These are phyloP conservation scores for Papilionanthe hybrid DNA, from an alignment of 116 monocot genomes.

Conservation along the genomic window DNA sequence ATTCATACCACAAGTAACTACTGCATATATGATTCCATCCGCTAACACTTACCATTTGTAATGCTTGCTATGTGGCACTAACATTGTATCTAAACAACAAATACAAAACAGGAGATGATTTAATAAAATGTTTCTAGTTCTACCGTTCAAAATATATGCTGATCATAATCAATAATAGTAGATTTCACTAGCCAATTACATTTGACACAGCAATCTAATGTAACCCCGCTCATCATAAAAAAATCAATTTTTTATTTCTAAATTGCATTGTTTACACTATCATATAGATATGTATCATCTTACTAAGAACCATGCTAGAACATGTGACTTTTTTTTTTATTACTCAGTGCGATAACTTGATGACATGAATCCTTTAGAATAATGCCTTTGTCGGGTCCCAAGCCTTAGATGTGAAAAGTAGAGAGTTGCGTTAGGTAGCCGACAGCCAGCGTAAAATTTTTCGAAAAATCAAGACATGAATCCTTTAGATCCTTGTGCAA, in stretches of 20 bases:
- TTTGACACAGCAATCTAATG: background rate
- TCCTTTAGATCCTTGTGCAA: too few relatives aligned
- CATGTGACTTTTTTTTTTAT: too few relatives aligned
- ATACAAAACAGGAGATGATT: background rate
- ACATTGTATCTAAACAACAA: background rate
- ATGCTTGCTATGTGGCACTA: conserved; percentile 1
- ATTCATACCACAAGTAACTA: background rate
- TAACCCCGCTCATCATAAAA: background rate
- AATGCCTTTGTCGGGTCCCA: too few relatives aligned
- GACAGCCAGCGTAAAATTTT: too few relatives aligned
- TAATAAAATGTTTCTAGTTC: background rate
- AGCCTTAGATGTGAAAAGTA: too few relatives aligned
- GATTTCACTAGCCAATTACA: conserved; percentile 2
- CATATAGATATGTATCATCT: too few relatives aligned
- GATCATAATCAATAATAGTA: background rate
- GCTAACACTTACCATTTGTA: background rate
- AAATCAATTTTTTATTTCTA: background rate
- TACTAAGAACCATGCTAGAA: too few relatives aligned
- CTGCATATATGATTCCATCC: background rate
- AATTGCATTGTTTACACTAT: background rate
- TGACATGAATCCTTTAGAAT: too few relatives aligned
- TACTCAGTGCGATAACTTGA: too few relatives aligned
- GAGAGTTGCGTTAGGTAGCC: too few relatives aligned
- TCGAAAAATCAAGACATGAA: too few relatives aligned
- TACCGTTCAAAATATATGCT: background rate